Percentiles rank a stretch among this genome's conserved stretches.
phyloP scores from a whole-genome alignment of 1,284 basidiomycete species.

The Cryptococcus sp. region DNA sequence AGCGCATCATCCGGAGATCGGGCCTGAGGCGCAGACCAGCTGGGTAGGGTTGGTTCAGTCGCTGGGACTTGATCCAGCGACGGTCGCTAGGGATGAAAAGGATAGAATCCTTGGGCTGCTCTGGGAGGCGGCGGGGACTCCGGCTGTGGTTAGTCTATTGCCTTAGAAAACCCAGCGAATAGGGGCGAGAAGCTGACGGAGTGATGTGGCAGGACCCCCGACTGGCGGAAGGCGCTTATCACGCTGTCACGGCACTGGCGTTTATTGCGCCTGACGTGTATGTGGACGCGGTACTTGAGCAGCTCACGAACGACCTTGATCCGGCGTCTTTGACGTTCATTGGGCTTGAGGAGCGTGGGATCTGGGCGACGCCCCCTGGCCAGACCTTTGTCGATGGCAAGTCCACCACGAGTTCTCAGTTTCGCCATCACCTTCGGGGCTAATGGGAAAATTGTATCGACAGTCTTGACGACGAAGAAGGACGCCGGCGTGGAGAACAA shows the following conservation, averaged over 20 bases:
- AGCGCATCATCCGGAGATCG: slow-evolving; percentile 69
- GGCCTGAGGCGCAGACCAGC: slow-evolving; percentile 60
- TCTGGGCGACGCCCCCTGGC: slow-evolving; percentile 80
- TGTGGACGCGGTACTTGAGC: slow-evolving; percentile 66
- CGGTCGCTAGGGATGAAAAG: slow-evolving; percentile 39
- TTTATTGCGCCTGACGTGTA: slow-evolving; percentile 71
- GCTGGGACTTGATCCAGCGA: slow-evolving; percentile 64
- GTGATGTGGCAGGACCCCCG: slow-evolving; percentile 19
- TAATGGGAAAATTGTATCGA: background rate
- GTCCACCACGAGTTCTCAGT: slow-evolving; percentile 27
- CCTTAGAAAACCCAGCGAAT: background rate
- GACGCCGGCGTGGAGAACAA: slow-evolving; percentile 54
- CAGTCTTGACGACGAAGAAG: slow-evolving; percentile 65
- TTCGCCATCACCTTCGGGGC: background rate
- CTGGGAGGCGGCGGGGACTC: slow-evolving; percentile 31
- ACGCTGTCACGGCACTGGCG: slow-evolving; percentile 69
- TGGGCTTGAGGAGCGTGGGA: slow-evolving; percentile 68
- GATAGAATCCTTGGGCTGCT: slow-evolving; percentile 38
- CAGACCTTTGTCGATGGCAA: slow-evolving; percentile 72
- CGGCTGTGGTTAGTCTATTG: slow-evolving; percentile 27
- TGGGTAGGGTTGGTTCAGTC: slow-evolving; percentile 82
- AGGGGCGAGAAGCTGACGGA: background rate
- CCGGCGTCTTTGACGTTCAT: slow-evolving; percentile 60
- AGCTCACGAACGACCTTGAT: slow-evolving; percentile 64
- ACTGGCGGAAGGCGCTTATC: slow-evolving; percentile 60